Evolutionary conservation across 805 yeast species (phyloP), one percentile per base, ranked within the genome.

Genomic region (Pichia manshurica): DNA sequence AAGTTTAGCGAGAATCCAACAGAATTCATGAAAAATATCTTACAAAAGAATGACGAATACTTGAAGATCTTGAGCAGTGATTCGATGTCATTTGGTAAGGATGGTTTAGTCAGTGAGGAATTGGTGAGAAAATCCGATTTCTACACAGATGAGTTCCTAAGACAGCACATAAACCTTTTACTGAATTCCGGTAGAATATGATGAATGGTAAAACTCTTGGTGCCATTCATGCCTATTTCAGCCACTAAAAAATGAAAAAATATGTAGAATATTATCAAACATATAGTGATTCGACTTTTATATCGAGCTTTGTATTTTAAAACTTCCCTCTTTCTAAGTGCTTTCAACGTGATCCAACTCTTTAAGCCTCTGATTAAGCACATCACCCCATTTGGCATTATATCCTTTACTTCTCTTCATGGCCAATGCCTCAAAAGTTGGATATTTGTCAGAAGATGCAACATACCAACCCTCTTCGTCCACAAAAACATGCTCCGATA

Each of bases 41-140:
- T 82, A 52, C 84, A 81, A 39, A 82, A 88, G 39, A 95, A 93
- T 64, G 73, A 88, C 15, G 87, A 88, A 50, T 86, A 91, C 42
- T 73, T 93, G 59, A 89, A 85, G 67, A 85, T 91, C 13, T 73
- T 93, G 53, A 78, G 88, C 50, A 89, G 96, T 54, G 98, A 93
- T 54, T 64, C 70, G 23, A 61, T 67, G 47, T 59, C 67, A 2
- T 61, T 56, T 44, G 67, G 65, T n/a, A 54, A 55, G 20, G 62
- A 60, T 25, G 68, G 66, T 20, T 38, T 56, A 21, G 52, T 60
- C 57, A 93, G 86, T 61, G 97, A 91, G 67, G 97, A 90, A 61
- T 72, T 78, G 19, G 96, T 88, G 5, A 80, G 99, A 69, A 78
- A 84, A 58, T 79, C 96, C 3, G 80, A 81, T 16, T 93, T 84